Evolutionary conservation across 495 filamentous ascomycete species (phyloP).

Genomic region (Oidiodendron maius): DNA sequence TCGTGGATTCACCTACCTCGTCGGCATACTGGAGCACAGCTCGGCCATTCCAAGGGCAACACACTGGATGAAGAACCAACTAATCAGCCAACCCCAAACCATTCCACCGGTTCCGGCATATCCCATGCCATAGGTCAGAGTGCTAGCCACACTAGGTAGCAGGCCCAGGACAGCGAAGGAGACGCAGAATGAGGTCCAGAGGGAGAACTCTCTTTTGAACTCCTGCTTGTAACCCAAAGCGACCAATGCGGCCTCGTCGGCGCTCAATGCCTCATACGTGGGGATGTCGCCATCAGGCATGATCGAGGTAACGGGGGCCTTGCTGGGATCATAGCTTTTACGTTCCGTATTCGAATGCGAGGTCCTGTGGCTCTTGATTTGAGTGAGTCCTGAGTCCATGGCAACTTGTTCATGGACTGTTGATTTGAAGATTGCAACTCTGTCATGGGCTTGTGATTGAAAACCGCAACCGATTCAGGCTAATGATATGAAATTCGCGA

Average conservation of each 20-base stretch:
- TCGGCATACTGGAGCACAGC: slow-evolving; percentile 63
- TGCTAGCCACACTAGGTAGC: slow-evolving; percentile 69
- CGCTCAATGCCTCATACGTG: slow-evolving; percentile 30
- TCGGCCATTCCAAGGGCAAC: slow-evolving; percentile 65
- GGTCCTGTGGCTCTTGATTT: no score
- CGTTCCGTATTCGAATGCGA: no score
- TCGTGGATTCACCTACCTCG: slow-evolving; percentile 35
- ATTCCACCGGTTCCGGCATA: slow-evolving; percentile 79
- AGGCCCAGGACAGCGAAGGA: slow-evolving; percentile 71
- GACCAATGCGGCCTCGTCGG: slow-evolving; percentile 64
- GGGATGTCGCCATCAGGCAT: slow-evolving; percentile 61
- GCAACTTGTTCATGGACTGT: no score
- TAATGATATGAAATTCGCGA: no score
- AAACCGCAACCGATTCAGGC: no score
- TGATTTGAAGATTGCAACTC: no score
- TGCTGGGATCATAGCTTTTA: no score
- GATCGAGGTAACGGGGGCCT: slow-evolving; percentile 58
- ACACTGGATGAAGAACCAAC: slow-evolving; percentile 69
- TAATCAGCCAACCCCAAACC: slow-evolving; percentile 78
- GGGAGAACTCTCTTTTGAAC: slow-evolving; percentile 76
- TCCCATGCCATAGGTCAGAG: slow-evolving; percentile 73
- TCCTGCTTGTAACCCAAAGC: slow-evolving; percentile 75
- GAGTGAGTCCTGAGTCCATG: no score
- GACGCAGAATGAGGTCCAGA: slow-evolving; percentile 79
- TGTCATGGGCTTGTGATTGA: no score